Conservation (phyloP, 2,329 filamentous ascomycete species). For the Simplicillium sp. region DNA sequence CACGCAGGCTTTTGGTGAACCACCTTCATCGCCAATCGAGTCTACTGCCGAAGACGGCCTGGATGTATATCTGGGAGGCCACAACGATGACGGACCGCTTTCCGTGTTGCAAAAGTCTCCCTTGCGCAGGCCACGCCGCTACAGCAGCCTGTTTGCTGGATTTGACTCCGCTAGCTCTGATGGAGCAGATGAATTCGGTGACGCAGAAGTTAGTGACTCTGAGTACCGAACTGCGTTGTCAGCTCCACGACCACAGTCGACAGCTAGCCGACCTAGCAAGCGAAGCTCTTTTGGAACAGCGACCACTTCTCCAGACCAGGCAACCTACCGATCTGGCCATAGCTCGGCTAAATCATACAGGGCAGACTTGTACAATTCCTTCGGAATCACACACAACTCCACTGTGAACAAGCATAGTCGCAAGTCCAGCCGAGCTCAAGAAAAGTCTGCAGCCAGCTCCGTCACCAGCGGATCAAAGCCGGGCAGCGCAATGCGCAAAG, state of each 20-base stretch:
- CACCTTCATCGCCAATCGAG: constrained; percentile 35
- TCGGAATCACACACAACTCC: constrained; percentile 24
- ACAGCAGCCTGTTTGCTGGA: constrained; percentile 79
- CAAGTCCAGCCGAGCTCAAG: constrained; percentile 24
- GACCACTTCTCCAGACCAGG: constrained; percentile 34
- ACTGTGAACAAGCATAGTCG: constrained; percentile 10
- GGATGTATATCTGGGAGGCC: constrained; percentile 57
- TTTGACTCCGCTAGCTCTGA: constrained; percentile 67
- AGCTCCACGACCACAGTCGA: constrained; percentile 45
- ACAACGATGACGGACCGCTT: constrained; percentile 67
- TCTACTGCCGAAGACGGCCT: constrained; percentile 26
- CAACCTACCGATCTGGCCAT: constrained; percentile 16
- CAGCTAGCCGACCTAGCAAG: constrained; percentile 26
- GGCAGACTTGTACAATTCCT: constrained; percentile 37
- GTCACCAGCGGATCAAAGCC: constrained; percentile 27
- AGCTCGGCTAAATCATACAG: constrained; percentile 23
- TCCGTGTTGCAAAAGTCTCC: constrained; percentile 45
- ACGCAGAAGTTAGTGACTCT: constrained; percentile 53
- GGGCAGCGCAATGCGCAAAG: constrained; percentile 60
- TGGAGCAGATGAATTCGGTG: constrained; percentile 53
- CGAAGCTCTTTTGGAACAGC: constrained; percentile 28
- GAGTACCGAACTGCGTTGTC: constrained; percentile 59
- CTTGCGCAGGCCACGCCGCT: constrained; percentile 60
- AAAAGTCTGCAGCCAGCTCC: constrained; percentile 26
- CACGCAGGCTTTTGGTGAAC: constrained; percentile 35